Conservation (phyloP, 306 rosid genomes). For the Hippophae tibetana region DNA sequence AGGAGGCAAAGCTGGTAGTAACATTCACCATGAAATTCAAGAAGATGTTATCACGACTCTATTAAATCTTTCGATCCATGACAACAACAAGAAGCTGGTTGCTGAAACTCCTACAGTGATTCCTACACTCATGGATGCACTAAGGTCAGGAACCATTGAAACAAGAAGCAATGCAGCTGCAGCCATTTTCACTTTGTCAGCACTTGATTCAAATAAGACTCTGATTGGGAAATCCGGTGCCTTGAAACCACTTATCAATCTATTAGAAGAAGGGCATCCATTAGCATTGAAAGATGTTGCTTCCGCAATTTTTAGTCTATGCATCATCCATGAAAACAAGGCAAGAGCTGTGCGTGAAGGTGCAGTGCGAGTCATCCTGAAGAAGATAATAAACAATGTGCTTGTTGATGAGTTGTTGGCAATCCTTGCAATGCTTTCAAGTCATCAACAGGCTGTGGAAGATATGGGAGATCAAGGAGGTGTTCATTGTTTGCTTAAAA, state of each 20-base stretch:
- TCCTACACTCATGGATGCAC: conserved; percentile 53
- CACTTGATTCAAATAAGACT: conserved; percentile 82
- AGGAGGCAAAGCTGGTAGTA: conserved; percentile 28
- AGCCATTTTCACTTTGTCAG: conserved; percentile 76
- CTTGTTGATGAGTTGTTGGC: conserved; percentile 64
- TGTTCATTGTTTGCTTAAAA: conserved; percentile 49
- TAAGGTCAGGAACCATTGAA: conserved; percentile 61
- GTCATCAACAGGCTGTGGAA: conserved; percentile 54
- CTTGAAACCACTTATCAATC: conserved; percentile 52
- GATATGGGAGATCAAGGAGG: conserved; percentile 78
- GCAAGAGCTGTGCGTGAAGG: conserved; percentile 64
- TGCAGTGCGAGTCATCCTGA: conserved; percentile 51
- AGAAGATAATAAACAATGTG: conserved; percentile 35
- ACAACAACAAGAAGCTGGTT: conserved; percentile 74
- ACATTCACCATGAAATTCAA: conserved; percentile 45
- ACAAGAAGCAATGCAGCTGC: conserved; percentile 90
- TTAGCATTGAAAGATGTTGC: conserved; percentile 74
- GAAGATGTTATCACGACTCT: conserved; percentile 84
- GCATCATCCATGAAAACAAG: conserved; percentile 71
- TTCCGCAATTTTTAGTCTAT: conserved; percentile 70
- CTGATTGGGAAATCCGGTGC: conserved; percentile 79
- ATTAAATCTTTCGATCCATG: conserved; percentile 78
- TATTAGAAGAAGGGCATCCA: conserved; percentile 76
- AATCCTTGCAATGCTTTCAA: conserved; percentile 67
- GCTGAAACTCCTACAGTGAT: conserved; percentile 72